Evolutionary conservation across 257 asterid species (phyloP).

Genomic region (Perilla frutescens): DNA sequence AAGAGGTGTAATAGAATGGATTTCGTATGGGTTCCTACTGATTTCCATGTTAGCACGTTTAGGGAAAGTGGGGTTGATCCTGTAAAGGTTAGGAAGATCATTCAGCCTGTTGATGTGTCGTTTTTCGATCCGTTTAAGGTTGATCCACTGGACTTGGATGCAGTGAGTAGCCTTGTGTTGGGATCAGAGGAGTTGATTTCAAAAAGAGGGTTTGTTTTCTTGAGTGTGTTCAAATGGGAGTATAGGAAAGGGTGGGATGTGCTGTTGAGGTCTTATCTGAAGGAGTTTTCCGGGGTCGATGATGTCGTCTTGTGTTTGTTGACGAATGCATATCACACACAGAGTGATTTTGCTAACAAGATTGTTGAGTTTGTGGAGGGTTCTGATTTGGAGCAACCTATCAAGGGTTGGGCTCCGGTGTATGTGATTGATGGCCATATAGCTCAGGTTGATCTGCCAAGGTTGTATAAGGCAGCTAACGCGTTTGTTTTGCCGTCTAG

Average conservation of each 20-base stretch:
- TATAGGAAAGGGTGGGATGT: slow-evolving; percentile 93
- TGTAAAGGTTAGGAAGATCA: slow-evolving; percentile 63
- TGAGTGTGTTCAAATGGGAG: slow-evolving; percentile 92
- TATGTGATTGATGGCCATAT: slow-evolving; percentile 70
- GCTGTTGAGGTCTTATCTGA: slow-evolving; percentile 64
- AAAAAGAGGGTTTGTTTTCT: slow-evolving; percentile 52
- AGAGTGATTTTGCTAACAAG: slow-evolving; percentile 59
- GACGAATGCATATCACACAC: slow-evolving; percentile 78
- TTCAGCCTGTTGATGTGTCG: slow-evolving; percentile 79
- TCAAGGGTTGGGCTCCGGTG: slow-evolving; percentile 61
- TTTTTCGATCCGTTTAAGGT: slow-evolving; percentile 67
- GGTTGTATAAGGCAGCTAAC: slow-evolving; percentile 62
- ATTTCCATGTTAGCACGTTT: slow-evolving; percentile 70
- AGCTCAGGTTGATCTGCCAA: slow-evolving; percentile 78
- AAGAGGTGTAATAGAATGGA: slow-evolving; percentile 75
- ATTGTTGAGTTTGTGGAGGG: slow-evolving; percentile 61
- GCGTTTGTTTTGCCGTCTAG: slow-evolving; percentile 78
- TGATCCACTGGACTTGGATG: slow-evolving; percentile 53
- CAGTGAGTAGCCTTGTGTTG: slow-evolving; percentile 50
- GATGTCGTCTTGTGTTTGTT: slow-evolving; percentile 62
- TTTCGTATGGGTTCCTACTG: slow-evolving; percentile 92
- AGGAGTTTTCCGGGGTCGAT: slow-evolving; percentile 63
- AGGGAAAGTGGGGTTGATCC: slow-evolving; percentile 75
- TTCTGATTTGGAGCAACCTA: slow-evolving; percentile 55
- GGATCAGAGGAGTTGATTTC: slow-evolving; percentile 41